Conservation (phyloP, 2,329 filamentous ascomycete species). For the Diaporthe ampelina region DNA sequence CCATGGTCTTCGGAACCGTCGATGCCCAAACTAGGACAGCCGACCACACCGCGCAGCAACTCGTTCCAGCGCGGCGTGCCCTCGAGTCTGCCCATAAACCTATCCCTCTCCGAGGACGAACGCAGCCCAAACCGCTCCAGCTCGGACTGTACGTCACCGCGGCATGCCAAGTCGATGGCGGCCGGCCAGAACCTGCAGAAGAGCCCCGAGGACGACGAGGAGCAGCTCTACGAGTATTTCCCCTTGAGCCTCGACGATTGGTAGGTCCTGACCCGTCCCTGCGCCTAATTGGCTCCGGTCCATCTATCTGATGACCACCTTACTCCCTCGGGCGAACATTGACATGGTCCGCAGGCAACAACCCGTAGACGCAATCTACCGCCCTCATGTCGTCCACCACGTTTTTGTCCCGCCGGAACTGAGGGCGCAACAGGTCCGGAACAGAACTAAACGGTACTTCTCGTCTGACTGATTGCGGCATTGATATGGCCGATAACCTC, state of each 20-base stretch:
- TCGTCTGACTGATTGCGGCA: constrained; percentile 67
- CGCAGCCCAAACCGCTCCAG: constrained; percentile 67
- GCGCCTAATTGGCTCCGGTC: neutral
- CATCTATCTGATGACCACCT: neutral
- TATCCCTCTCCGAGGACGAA: constrained; percentile 73
- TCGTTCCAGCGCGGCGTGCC: constrained; percentile 44
- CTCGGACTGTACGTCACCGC: constrained; percentile 59
- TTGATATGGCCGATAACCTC: neutral
- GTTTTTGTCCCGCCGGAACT: constrained; percentile 78
- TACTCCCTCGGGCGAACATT: constrained; percentile 32
- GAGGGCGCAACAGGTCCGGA: constrained; percentile 76
- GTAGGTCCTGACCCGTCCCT: constrained; percentile 55
- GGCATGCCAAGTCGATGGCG: constrained; percentile 56
- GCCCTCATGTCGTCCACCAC: constrained; percentile 94
- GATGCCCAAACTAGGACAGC: constrained; percentile 43
- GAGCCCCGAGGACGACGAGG: constrained; percentile 81
- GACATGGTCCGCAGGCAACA: constrained; percentile 73
- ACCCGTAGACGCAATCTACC: constrained; percentile 89
- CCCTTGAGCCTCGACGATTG: constrained; percentile 92
- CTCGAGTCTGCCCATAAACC: constrained; percentile 58
- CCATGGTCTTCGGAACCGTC: constrained; percentile 60
- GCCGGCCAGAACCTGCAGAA: constrained; percentile 59
- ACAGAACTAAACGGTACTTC: constrained; percentile 80
- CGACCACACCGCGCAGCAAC: constrained; percentile 42
- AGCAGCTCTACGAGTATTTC: constrained; percentile 95